Percentiles rank a stretch among this genome's conserved stretches.
Conservation (phyloP, 2,329 filamentous ascomycete genomes). For the Thielaviopsis euricoi region DNA sequence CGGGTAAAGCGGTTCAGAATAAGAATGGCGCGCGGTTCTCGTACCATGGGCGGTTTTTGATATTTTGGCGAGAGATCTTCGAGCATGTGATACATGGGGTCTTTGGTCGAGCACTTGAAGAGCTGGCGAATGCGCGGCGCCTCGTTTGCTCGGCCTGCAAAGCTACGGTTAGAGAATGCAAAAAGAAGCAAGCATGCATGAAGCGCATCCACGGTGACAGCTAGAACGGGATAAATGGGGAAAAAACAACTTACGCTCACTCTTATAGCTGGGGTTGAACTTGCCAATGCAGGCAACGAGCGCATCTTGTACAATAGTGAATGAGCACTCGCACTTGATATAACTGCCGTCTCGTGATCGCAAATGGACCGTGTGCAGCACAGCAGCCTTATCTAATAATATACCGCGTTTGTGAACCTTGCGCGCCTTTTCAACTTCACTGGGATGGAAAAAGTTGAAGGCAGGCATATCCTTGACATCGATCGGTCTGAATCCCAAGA, state of each 20-base stretch:
- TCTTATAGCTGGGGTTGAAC: conserved; percentile 51
- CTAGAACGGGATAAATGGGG: background rate
- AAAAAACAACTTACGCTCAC: conserved; percentile 48
- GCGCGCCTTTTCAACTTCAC: conserved; percentile 61
- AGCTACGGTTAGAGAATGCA: background rate
- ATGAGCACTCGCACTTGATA: conserved; percentile 73
- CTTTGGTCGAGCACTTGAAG: conserved; percentile 65
- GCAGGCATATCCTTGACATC: conserved; percentile 62
- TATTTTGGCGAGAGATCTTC: conserved; percentile 75
- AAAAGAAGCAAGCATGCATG: background rate
- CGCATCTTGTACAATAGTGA: conserved; percentile 77
- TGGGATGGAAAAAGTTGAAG: conserved; percentile 76
- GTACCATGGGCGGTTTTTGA: conserved; percentile 41
- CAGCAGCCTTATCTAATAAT: conserved; percentile 66
- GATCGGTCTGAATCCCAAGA: conserved; percentile 61
- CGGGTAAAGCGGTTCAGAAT: conserved; percentile 78
- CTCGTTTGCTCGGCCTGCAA: conserved; percentile 58
- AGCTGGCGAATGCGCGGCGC: conserved; percentile 63
- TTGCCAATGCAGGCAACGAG: conserved; percentile 72
- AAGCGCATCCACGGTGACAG: background rate
- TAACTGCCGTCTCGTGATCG: conserved; percentile 26
- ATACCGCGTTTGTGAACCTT: conserved; percentile 58
- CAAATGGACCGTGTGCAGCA: conserved; percentile 35
- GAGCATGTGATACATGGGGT: conserved; percentile 81
- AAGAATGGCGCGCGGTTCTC: conserved; percentile 67